Evolutionary conservation across 1,284 basidiomycete genomes (phyloP).

Genomic region (Anthracocystis walkeri): DNA sequence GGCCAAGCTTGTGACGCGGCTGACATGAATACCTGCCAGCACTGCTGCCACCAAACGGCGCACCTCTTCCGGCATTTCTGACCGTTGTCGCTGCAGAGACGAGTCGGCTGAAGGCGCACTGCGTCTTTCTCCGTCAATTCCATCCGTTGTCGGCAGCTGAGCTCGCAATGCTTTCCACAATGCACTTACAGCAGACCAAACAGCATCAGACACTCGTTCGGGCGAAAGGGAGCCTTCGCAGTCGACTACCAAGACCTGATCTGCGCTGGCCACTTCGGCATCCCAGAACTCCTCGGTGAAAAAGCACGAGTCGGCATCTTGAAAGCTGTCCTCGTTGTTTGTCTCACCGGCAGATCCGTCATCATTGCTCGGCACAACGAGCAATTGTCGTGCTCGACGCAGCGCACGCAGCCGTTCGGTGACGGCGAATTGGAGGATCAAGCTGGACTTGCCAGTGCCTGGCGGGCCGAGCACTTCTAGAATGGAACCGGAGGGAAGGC

Average conservation of each 20-base stretch:
- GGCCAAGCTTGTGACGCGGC: slow-evolving; percentile 32
- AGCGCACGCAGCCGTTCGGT: slow-evolving; percentile 39
- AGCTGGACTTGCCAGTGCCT: slow-evolving; percentile 37
- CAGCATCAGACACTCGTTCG: slow-evolving; percentile 34
- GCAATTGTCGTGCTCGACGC: slow-evolving; percentile 16
- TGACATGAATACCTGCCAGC: slow-evolving; percentile 34
- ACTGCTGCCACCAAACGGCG: slow-evolving; percentile 37
- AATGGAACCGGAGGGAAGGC: slow-evolving; percentile 40
- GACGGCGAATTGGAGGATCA: slow-evolving; percentile 35
- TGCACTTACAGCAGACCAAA: slow-evolving; percentile 19
- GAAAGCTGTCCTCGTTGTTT: background rate
- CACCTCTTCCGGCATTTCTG: slow-evolving; percentile 37
- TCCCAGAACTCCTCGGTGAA: slow-evolving; percentile 52
- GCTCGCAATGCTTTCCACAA: slow-evolving; percentile 18
- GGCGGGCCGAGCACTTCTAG: slow-evolving; percentile 45
- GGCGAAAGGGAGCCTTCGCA: slow-evolving; percentile 45
- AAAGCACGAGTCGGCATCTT: slow-evolving; percentile 11
- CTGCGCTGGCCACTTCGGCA: slow-evolving; percentile 33
- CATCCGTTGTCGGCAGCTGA: background rate
- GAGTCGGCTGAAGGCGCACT: background rate
- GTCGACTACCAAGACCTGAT: slow-evolving; percentile 44
- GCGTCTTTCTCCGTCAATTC: background rate
- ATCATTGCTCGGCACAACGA: background rate
- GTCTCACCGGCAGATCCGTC: background rate
- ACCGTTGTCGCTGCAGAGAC: slow-evolving; percentile 6